Conservation (phyloP, 768 basidiomycete genomes). For the Fomitopsis pulvina region DNA sequence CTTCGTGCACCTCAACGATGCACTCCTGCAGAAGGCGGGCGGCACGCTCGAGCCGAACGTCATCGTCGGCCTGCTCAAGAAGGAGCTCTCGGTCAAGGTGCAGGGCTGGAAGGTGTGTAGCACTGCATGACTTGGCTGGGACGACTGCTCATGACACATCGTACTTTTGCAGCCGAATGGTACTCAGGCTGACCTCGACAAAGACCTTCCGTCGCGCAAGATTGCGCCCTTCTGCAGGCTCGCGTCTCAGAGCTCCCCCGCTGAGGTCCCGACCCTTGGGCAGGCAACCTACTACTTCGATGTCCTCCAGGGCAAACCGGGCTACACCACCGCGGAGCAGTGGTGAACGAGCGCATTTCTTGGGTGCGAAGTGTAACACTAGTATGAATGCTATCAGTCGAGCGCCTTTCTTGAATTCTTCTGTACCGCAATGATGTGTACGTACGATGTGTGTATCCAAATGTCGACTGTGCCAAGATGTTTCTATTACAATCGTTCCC, state of each 20-base stretch:
- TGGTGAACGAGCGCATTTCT: background rate
- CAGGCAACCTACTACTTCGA: conserved; percentile 1
- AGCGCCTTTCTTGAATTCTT: too few species aligned
- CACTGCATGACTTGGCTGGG: too few species aligned
- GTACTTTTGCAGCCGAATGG: background rate
- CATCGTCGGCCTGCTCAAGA: conserved; percentile 6
- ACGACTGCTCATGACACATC: background rate
- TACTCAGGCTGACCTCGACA: background rate
- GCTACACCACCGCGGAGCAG: background rate
- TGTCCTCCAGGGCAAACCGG: conserved; percentile 1
- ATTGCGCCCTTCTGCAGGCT: background rate
- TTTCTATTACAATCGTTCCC: too few species aligned
- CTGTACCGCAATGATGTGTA: too few species aligned
- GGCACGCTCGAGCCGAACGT: conserved; percentile 4
- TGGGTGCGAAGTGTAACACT: too few species aligned
- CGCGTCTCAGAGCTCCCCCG: background rate
- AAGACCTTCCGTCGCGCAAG: conserved; percentile 5
- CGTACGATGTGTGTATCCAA: too few species aligned
- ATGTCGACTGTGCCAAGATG: too few species aligned
- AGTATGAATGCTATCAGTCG: too few species aligned
- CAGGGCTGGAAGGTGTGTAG: conserved; percentile 1
- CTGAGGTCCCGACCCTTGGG: background rate
- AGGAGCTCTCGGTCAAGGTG: background rate
- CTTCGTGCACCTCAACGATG: conserved; percentile 16
- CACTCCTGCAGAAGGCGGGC: conserved; percentile 1